phyloP scores from a whole-genome alignment of 1,139 yeast genomes.

The Pichia cactophila region DNA sequence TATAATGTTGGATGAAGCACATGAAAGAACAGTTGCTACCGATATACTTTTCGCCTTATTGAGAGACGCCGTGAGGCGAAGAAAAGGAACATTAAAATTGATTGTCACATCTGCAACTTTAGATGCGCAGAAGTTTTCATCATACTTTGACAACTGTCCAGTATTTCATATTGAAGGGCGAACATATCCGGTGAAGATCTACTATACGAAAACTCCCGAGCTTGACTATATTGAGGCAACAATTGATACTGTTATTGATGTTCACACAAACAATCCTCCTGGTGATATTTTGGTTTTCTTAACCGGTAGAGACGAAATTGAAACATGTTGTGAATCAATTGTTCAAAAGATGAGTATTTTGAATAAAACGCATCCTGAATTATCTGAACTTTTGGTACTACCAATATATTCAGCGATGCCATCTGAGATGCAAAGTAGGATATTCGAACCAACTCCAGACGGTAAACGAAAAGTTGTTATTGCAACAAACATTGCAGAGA shows the following conservation, averaged over 20 bases:
- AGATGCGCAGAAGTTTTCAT: slow-evolving; percentile 76
- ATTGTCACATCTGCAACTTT: slow-evolving; percentile 91
- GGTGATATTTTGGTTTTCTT: slow-evolving; percentile 83
- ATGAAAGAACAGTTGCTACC: slow-evolving; percentile 90
- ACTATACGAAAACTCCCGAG: slow-evolving; percentile 75
- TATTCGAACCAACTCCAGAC: slow-evolving; percentile 67
- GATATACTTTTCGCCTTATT: slow-evolving; percentile 84
- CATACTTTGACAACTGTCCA: slow-evolving; percentile 73
- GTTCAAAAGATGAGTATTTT: slow-evolving; percentile 59
- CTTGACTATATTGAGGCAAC: slow-evolving; percentile 79
- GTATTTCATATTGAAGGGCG: slow-evolving; percentile 80
- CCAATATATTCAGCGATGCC: slow-evolving; percentile 85
- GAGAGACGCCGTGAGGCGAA: slow-evolving; percentile 54
- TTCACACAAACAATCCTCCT: slow-evolving; percentile 65
- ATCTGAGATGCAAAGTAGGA: slow-evolving; percentile 61
- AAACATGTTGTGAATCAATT: slow-evolving; percentile 74
- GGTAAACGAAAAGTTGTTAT: slow-evolving; percentile 66
- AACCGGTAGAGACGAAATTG: slow-evolving; percentile 92
- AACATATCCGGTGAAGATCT: slow-evolving; percentile 78
- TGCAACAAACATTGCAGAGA: slow-evolving; percentile 79
- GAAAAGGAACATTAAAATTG: slow-evolving; percentile 68
- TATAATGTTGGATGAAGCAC: slow-evolving; percentile 95
- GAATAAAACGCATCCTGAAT: slow-evolving; percentile 40
- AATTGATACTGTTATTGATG: slow-evolving; percentile 72
- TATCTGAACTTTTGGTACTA: slow-evolving; percentile 63